Evolutionary conservation across 208 protist species (phyloP).

Genomic region (Chromosphaera perkinsii): DNA sequence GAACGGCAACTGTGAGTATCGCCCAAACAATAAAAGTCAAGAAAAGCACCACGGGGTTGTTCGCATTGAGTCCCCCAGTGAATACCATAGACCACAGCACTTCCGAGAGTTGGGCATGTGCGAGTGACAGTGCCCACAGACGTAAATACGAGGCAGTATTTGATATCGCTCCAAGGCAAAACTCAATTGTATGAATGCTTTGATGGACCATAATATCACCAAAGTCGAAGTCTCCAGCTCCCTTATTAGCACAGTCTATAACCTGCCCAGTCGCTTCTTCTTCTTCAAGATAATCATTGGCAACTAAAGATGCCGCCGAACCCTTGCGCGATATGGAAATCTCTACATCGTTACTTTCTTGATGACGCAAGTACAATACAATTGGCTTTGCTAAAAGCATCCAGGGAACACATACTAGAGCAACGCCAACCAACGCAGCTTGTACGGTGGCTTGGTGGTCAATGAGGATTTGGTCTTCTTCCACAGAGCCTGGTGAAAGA

Average conservation of each 20-base stretch:
- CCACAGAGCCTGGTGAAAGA: slow-evolving; percentile 54
- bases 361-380: not conserved
- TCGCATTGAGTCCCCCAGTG: not conserved
- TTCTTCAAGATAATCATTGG: not conserved
- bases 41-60: slow-evolving; percentile 50
- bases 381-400: slow-evolving; percentile 79
- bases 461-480: slow-evolving; percentile 13
- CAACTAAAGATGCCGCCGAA: not conserved
- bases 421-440: slow-evolving; percentile 62
- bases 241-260: too few species aligned
- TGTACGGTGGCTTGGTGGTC: slow-evolving; percentile 64
- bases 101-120: slow-evolving; percentile 81
- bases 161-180: slow-evolving; percentile 93
- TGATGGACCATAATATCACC: slow-evolving; percentile 92
- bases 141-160: slow-evolving; percentile 99
- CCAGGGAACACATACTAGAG: slow-evolving; percentile 70
- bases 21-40: slow-evolving; percentile 86
- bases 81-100: slow-evolving; percentile 63
- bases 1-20: slow-evolving; percentile 85
- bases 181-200: slow-evolving; percentile 99
- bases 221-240: slow-evolving; percentile 15
- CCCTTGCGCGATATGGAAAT: not conserved
- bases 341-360: not conserved
- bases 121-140: slow-evolving; percentile 99
- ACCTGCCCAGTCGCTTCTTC: not conserved